Conservation (phyloP, 495 filamentous ascomycete genomes). For the Podospora bellae-mahoneyi region DNA sequence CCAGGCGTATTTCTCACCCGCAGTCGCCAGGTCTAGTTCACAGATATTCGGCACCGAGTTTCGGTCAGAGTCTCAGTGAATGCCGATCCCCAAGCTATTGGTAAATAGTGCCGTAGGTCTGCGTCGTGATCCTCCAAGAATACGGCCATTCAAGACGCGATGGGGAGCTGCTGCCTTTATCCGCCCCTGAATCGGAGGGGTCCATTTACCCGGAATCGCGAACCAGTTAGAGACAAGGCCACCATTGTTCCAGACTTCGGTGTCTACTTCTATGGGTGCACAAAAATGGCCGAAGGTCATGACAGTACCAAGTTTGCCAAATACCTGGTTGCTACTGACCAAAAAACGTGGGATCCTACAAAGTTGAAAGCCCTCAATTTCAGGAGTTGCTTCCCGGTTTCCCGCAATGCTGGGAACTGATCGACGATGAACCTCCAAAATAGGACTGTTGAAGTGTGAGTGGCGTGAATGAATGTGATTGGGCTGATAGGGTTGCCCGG, state of each 20-base stretch:
- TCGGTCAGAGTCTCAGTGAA: neutral
- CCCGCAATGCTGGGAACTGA: neutral
- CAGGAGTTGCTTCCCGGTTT: neutral
- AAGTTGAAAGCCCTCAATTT: neutral
- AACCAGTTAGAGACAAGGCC: neutral
- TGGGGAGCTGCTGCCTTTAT: constrained; percentile 1
- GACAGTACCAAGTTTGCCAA: neutral
- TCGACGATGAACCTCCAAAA: neutral
- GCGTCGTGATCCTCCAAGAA: neutral
- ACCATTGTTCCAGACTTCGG: neutral
- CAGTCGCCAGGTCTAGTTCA: neutral
- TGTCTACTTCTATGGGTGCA: neutral
- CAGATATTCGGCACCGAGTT: constrained; percentile 5
- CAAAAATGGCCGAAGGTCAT: neutral
- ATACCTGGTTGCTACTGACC: neutral
- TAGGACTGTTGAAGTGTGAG: neutral
- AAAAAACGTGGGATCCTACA: neutral
- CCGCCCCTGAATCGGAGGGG: constrained; percentile 1
- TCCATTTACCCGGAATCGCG: neutral
- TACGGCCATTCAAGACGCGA: neutral
- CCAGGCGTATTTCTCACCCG: neutral
- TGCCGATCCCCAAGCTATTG: constrained; percentile 13
- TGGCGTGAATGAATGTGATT: neutral
- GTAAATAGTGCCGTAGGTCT: constrained; percentile 1
- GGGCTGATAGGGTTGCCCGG: neutral